Evolutionary conservation across 2,329 filamentous ascomycete species (phyloP).

Genomic region (Phialophora macrospora): DNA sequence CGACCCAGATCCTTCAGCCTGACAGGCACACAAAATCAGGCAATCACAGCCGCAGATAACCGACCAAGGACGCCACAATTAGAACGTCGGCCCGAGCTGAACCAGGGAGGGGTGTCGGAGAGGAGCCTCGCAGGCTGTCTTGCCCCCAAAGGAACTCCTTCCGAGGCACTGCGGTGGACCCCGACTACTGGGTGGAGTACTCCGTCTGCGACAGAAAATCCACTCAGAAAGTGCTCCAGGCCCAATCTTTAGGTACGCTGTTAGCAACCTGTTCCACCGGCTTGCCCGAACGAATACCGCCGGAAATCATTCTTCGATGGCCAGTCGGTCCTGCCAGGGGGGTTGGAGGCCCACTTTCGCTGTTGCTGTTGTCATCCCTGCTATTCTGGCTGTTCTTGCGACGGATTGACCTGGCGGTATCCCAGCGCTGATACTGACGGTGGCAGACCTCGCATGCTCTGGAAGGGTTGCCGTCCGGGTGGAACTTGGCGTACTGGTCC

Average conservation of each 20-base stretch:
- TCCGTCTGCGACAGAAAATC: constrained; percentile 8
- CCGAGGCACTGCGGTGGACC: constrained; percentile 5
- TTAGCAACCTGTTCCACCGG: constrained; percentile 55
- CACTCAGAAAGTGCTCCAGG: constrained; percentile 65
- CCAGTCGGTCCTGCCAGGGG: constrained; percentile 31
- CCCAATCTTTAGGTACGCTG: constrained; percentile 64
- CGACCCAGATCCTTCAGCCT: constrained; percentile 7
- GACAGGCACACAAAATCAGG: constrained; percentile 7
- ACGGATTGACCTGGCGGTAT: constrained; percentile 53
- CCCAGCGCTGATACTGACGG: constrained; percentile 63
- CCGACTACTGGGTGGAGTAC: constrained; percentile 15
- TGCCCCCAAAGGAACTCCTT: constrained; percentile 11
- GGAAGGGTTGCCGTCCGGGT: constrained; percentile 61
- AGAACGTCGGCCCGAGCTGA: neutral
- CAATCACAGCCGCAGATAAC: constrained; percentile 26
- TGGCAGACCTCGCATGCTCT: constrained; percentile 67
- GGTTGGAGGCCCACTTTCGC: constrained; percentile 33
- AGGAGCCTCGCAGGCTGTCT: constrained; percentile 8
- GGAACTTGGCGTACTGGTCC: constrained; percentile 68
- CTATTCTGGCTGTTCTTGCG: constrained; percentile 57
- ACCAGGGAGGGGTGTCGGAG: neutral
- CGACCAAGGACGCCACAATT: constrained; percentile 19
- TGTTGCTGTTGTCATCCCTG: constrained; percentile 31
- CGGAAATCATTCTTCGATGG: constrained; percentile 37
- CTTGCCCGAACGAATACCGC: constrained; percentile 41